phyloP scores from a whole-genome alignment of 2,329 filamentous ascomycete genomes.

The Drechslera avenae region DNA sequence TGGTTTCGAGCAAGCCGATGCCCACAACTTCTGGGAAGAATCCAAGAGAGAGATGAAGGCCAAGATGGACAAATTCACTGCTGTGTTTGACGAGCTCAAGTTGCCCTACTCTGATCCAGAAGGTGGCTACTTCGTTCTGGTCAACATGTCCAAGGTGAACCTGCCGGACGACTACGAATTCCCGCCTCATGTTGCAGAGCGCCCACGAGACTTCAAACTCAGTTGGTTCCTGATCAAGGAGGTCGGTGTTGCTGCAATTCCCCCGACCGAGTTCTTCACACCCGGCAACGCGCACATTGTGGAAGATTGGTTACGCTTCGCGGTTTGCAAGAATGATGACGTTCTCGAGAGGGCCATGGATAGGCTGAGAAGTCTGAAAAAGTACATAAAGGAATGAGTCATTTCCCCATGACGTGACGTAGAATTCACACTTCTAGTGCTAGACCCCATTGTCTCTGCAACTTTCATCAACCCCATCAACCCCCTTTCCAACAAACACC shows the following conservation, averaged over 20 bases:
- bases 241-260: conserved; percentile 92
- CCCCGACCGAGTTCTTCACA: conserved; percentile 96
- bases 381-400: conserved; percentile 50
- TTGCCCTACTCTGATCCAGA: conserved; percentile 83
- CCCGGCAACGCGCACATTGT: conserved; percentile 80
- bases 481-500: too few relatives aligned
- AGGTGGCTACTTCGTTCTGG: conserved; percentile 96
- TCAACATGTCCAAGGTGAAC: conserved; percentile 87
- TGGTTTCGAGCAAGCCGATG: conserved; percentile 88
- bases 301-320: conserved; percentile 92
- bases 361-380: conserved; percentile 55
- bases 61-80: conserved; percentile 87
- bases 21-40: conserved; percentile 83
- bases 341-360: conserved; percentile 63
- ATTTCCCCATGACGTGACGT: not conserved
- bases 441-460: too few relatives aligned
- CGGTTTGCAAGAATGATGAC: conserved; percentile 92
- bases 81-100: conserved; percentile 57
- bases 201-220: conserved; percentile 92
- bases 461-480: too few relatives aligned
- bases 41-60: conserved; percentile 84
- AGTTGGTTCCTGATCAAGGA: conserved; percentile 97
- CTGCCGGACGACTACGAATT: conserved; percentile 85
- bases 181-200: conserved; percentile 81
- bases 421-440: not conserved